Evolutionary conservation across 768 basidiomycete species (phyloP).

Genomic region (Termitomyces sp.): DNA sequence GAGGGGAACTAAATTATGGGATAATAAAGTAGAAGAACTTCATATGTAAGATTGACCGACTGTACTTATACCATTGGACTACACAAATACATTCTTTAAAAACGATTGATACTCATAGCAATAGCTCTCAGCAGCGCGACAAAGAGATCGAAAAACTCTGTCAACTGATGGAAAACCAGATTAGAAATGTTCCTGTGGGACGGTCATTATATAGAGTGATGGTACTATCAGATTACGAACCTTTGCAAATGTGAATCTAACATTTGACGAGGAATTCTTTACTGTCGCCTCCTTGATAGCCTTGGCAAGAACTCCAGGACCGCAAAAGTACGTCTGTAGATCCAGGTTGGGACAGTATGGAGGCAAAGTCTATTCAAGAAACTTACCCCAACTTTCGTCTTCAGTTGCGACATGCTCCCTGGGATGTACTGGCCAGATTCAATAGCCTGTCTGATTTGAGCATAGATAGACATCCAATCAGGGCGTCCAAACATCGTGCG

Average conservation of each 20-base stretch:
- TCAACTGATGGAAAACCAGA: neutral
- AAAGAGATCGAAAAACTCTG: neutral
- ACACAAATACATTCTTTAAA: neutral
- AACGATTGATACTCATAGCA: neutral
- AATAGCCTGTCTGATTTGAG: conserved; percentile 68
- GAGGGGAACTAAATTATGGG: conserved; percentile 37
- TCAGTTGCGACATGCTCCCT: conserved; percentile 71
- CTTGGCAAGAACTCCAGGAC: conserved; percentile 71
- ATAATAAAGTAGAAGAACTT: conserved; percentile 36
- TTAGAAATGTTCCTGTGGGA: conserved; percentile 24
- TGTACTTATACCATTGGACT: neutral
- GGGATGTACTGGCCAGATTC: conserved; percentile 80
- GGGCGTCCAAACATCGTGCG: conserved; percentile 92
- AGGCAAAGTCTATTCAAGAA: neutral
- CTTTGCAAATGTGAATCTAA: conserved; percentile 83
- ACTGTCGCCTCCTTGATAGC: conserved; percentile 69
- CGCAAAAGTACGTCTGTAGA: conserved; percentile 81
- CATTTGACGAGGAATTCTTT: conserved; percentile 43
- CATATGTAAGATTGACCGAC: conserved; percentile 14
- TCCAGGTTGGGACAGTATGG: conserved; percentile 11
- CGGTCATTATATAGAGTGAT: neutral
- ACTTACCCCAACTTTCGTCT: conserved; percentile 79
- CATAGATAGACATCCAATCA: conserved; percentile 82
- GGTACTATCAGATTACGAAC: conserved; percentile 19
- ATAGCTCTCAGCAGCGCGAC: neutral